Base-by-base conservation (phyloP, 257 asterid genomes). In the Ehretia macrophylla region DNA sequence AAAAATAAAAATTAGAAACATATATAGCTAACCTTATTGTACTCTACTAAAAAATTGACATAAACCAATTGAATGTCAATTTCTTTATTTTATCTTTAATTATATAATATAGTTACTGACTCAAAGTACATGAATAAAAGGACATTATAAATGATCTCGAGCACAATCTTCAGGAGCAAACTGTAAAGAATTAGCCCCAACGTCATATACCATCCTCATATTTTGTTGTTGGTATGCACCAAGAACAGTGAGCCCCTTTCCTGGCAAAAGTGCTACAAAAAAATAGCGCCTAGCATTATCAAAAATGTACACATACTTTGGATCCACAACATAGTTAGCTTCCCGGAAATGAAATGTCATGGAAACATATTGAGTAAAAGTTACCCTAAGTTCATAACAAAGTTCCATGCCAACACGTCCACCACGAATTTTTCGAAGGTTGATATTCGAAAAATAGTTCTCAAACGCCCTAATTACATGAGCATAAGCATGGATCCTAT, bases 161-260 rank as follows among this genome's bases (percentile, higher is more conserved):
- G 68, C 67, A 39, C 81, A 75, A 40, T 70, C 69, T 55, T 71
- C 69, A 0, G 59, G 52, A 4, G 75, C 77, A 54, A 75, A 75
- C 6, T 71, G 63, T 57, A 75, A 68, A 74, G 32, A 54, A 10
- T 60, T 63, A 1, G 27, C 53, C 56, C 55, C 65, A 65, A 67
- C 51, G 63, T 71, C 77, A 16, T 66, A 75, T 47, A 71, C 32
- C 0, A 71, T 37, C 22, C 77, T 71, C 66, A 59, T 55, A 57
- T 71, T 67, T 37, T 46, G 47, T 52, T 75, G 81, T 59, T 75
- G 81, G 56, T 54, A 60, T 16, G 75, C 77, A 46, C 81, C 81
- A 62, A 71, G 14, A 17, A 69, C 18, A 0, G 63, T 60, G 20
- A 32, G 8, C 16, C 16, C 38, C 1, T 16, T 46, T 3, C 67